Evolutionary conservation across 768 basidiomycete genomes (phyloP).

Genomic region (Termitomyces sp.): DNA sequence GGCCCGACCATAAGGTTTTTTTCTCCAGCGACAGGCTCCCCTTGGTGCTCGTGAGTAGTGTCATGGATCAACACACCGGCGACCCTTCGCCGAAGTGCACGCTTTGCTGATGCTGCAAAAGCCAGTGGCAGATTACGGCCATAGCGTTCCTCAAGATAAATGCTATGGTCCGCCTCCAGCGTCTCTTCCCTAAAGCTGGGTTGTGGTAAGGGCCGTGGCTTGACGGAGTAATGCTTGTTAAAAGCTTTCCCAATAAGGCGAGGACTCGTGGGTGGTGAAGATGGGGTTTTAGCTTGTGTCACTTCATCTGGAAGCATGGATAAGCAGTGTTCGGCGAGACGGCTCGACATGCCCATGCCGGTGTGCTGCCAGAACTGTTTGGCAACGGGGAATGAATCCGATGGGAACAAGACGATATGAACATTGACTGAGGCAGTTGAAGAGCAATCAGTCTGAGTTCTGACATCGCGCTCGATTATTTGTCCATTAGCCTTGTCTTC

Average conservation of each 20-base stretch:
- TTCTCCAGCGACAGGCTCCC: slow-evolving; percentile 37
- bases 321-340: slow-evolving; percentile 81
- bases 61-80: slow-evolving; percentile 81
- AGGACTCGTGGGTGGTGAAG: slow-evolving; percentile 20
- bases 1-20: slow-evolving; percentile 50
- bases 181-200: slow-evolving; percentile 32
- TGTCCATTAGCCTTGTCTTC: slow-evolving; percentile 38
- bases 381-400: slow-evolving; percentile 55
- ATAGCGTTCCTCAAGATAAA: slow-evolving; percentile 92
- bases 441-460: slow-evolving; percentile 17
- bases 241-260: slow-evolving; percentile 38
- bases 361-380: slow-evolving; percentile 98
- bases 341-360: slow-evolving; percentile 85
- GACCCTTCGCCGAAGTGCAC: slow-evolving; percentile 82
- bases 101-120: slow-evolving; percentile 77
- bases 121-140: slow-evolving; percentile 82
- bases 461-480: slow-evolving; percentile 22
- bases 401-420: slow-evolving; percentile 79
- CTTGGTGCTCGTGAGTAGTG: slow-evolving; percentile 31
- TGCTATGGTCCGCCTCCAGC: slow-evolving; percentile 57
- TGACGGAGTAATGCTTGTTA: slow-evolving; percentile 59
- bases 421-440: slow-evolving; percentile 49
- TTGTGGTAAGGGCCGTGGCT: slow-evolving; percentile 15
- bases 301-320: slow-evolving; percentile 55
- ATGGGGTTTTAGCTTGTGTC: slow-evolving; percentile 21